These are phyloP conservation scores for Galerina sulciceps DNA, from an alignment of 768 basidiomycete species.

Conservation along the genomic window DNA sequence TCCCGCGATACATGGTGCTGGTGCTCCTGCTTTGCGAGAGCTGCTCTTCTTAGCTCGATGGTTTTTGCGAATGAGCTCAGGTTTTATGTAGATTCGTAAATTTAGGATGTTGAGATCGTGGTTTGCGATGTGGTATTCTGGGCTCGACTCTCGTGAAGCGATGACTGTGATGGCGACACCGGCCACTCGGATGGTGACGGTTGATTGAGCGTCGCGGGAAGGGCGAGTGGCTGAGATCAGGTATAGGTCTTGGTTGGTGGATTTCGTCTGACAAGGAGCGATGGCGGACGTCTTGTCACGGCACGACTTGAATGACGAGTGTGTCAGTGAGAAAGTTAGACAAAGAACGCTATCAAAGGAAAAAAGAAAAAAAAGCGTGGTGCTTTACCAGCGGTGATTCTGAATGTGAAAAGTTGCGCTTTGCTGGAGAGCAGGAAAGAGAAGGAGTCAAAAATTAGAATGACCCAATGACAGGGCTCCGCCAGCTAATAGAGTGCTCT, in stretches of 20 bases:
- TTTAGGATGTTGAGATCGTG: not conserved
- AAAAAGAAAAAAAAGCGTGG: not conserved
- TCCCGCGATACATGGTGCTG: conserved; percentile 52
- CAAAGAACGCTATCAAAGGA: not conserved
- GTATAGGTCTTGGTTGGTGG: not conserved
- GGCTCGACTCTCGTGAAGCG: not conserved
- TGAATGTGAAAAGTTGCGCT: not conserved
- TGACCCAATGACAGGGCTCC: conserved; percentile 2
- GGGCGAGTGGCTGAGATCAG: not conserved
- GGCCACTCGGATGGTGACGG: not conserved
- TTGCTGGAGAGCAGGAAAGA: not conserved
- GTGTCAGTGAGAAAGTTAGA: not conserved
- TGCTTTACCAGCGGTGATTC: not conserved
- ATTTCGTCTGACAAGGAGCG: not conserved
- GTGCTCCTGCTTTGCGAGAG: conserved; percentile 5
- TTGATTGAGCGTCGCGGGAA: not conserved
- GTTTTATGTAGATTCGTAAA: not conserved
- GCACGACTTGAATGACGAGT: not conserved
- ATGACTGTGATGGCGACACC: not conserved
- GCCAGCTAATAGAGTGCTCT: not conserved
- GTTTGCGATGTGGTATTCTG: not conserved
- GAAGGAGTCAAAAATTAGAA: conserved; percentile 6
- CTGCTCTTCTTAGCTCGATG: not conserved
- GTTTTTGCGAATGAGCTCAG: not conserved
- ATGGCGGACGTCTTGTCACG: not conserved